phyloP scores from a whole-genome alignment of 768 basidiomycete genomes.

The Mycena pura region DNA sequence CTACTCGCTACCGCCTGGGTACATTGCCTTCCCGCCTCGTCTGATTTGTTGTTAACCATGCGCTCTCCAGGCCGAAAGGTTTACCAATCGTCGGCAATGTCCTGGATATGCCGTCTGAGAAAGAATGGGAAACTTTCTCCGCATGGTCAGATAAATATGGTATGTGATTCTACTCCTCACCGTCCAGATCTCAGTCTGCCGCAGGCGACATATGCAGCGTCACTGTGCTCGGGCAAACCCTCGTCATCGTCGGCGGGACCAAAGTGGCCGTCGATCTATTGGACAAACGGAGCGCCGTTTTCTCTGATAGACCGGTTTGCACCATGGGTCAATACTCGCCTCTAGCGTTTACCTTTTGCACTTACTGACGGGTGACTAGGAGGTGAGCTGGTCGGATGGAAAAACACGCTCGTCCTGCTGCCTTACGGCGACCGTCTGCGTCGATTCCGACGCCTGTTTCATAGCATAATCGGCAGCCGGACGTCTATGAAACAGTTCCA shows the following conservation, averaged over 20 bases:
- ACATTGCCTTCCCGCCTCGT: background rate
- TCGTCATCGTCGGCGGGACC: constrained; percentile 62
- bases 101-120: constrained; percentile 56
- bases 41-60: constrained; percentile 28
- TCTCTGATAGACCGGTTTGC: constrained; percentile 68
- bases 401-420: constrained; percentile 59
- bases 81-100: constrained; percentile 62
- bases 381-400: constrained; percentile 64
- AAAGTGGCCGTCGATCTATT: constrained; percentile 61
- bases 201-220: constrained; percentile 67
- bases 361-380: constrained; percentile 49
- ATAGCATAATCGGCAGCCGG: constrained; percentile 55
- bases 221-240: constrained; percentile 64
- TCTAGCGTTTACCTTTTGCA: constrained; percentile 1
- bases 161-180: constrained; percentile 24
- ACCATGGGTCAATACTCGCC: constrained; percentile 22
- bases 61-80: constrained; percentile 60
- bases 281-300: constrained; percentile 70
- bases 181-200: constrained; percentile 7
- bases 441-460: constrained; percentile 58
- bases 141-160: constrained; percentile 62
- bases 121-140: constrained; percentile 60
- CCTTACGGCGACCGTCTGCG: constrained; percentile 65
- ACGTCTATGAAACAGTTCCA: constrained; percentile 50
- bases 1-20: constrained; percentile 23